A percentile compares a stretch with the other conserved stretches of the same genome.
Conservation (phyloP, 2,329 filamentous ascomycete genomes). For the Leptodontidium sp. region DNA sequence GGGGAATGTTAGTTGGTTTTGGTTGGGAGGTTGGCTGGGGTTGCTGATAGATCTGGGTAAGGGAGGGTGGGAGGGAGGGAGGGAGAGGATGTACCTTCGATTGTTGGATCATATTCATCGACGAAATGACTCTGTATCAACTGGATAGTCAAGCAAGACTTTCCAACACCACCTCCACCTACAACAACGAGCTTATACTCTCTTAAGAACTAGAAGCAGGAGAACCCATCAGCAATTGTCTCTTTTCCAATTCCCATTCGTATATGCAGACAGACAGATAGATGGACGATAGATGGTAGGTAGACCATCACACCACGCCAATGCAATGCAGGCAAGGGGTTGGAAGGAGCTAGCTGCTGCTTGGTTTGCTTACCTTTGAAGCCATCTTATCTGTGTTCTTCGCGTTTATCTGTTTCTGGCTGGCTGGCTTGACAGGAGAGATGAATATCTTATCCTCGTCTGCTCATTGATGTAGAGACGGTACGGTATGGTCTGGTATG, state of each 20-base stretch:
- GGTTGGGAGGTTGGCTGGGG: not conserved
- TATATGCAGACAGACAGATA: not conserved
- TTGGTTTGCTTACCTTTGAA: slow-evolving; percentile 47
- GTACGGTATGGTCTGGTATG: not conserved
- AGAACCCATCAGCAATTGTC: slow-evolving; percentile 15
- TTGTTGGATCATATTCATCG: slow-evolving; percentile 98
- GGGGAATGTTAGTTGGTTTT: slow-evolving; percentile 4
- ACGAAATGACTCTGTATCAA: slow-evolving; percentile 89
- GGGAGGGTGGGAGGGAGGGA: slow-evolving; percentile 25
- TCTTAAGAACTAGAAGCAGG: slow-evolving; percentile 72
- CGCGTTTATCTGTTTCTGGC: slow-evolving; percentile 34
- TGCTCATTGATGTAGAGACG: slow-evolving; percentile 5
- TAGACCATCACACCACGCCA: not conserved
- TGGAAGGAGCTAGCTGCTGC: not conserved
- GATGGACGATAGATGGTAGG: not conserved
- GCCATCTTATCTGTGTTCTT: slow-evolving; percentile 44
- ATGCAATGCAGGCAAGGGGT: not conserved
- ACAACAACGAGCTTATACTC: slow-evolving; percentile 98
- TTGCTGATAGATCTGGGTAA: not conserved
- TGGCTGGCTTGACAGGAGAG: slow-evolving; percentile 6
- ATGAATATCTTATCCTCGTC: slow-evolving; percentile 1
- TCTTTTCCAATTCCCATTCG: not conserved
- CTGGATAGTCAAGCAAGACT: slow-evolving; percentile 99
- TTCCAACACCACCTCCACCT: slow-evolving; percentile 97
- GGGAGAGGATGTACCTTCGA: slow-evolving; percentile 78